phyloP scores from a whole-genome alignment of 257 asterid genomes.

The Solanum piurae region DNA sequence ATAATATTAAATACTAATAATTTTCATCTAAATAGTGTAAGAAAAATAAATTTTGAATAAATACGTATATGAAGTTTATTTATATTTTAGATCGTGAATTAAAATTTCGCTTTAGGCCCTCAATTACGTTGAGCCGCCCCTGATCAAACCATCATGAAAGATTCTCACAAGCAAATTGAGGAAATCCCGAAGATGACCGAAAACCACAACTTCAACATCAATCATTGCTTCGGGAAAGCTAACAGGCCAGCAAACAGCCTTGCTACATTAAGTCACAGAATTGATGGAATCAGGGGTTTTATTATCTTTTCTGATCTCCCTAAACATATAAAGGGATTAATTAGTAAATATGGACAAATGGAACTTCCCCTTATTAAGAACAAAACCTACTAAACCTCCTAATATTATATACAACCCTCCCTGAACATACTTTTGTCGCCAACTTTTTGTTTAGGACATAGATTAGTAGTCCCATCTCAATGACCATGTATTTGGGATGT shows the following conservation, averaged over 20 bases:
- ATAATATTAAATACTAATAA: no score
- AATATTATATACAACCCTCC: background rate
- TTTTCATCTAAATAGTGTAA: no score
- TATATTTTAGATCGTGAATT: no score
- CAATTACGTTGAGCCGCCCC: no score
- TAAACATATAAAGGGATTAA: background rate
- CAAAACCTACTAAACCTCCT: background rate
- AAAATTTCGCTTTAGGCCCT: no score
- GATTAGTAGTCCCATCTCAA: background rate
- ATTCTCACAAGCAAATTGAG: no score
- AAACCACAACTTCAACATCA: background rate
- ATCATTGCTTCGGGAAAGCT: background rate
- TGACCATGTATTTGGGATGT: background rate
- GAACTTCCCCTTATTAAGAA: background rate
- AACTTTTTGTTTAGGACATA: background rate
- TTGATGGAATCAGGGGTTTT: background rate
- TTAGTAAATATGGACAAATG: background rate
- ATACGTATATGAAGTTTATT: no score
- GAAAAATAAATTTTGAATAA: no score
- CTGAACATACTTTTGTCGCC: background rate
- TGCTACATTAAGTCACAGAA: background rate
- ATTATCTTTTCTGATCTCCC: background rate
- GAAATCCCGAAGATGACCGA: no score
- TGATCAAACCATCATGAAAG: no score
- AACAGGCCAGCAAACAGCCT: background rate